Percentiles rank a stretch among this genome's conserved stretches.
Evolutionary conservation across 257 asterid genomes (phyloP).

Genomic region (Solanum sejunctum): DNA sequence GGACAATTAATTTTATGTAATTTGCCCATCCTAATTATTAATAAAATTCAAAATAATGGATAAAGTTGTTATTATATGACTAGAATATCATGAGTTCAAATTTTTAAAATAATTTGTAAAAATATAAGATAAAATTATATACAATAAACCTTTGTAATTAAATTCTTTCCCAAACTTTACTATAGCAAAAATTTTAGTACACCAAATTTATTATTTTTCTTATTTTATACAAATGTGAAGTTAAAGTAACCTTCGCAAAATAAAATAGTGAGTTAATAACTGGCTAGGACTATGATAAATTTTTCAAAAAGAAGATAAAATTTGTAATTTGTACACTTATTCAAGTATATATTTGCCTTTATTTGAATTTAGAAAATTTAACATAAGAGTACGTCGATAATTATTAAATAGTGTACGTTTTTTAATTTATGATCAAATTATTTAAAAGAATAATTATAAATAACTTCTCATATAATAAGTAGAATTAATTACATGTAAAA

Average conservation of each 20-base stretch:
- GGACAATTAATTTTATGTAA: background rate
- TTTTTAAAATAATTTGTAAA: too few relatives aligned
- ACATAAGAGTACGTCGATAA: background rate
- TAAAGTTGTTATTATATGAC: too few relatives aligned
- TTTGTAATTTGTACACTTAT: background rate
- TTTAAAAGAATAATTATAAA: background rate
- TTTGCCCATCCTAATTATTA: background rate
- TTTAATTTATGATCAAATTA: background rate
- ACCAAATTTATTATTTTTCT: too few relatives aligned
- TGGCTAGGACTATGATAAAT: background rate
- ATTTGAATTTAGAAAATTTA: background rate
- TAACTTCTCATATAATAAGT: background rate
- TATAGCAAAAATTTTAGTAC: too few relatives aligned
- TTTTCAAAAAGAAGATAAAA: too few relatives aligned
- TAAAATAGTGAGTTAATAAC: background rate
- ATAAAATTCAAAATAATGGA: background rate
- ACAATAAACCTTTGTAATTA: too few relatives aligned
- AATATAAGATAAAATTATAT: too few relatives aligned
- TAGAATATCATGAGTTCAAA: too few relatives aligned
- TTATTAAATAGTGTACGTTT: background rate
- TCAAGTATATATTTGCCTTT: background rate
- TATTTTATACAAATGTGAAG: background rate
- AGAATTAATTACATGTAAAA: background rate
- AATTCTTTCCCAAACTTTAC: accelerated
- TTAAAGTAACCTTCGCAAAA: background rate